These are phyloP conservation scores for Candida sanyaensis DNA, from an alignment of 1,139 yeast genomes.

Conservation along the genomic window DNA sequence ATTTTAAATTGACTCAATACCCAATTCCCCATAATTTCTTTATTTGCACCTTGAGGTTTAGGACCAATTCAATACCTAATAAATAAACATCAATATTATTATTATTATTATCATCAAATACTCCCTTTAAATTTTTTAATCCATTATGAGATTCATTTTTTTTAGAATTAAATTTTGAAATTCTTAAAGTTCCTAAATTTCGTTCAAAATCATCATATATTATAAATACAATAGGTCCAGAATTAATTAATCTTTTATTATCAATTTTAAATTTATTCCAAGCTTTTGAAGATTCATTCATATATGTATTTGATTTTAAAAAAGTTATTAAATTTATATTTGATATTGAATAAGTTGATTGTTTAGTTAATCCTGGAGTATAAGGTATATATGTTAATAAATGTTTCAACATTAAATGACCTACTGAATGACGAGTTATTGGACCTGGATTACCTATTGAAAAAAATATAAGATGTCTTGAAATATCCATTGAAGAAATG, in stretches of 20 bases:
- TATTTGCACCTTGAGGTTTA: conserved; percentile 35
- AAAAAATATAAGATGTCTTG: conserved; percentile 24
- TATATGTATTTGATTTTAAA: conserved; percentile 40
- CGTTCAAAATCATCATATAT: conserved; percentile 45
- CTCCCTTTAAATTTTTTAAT: conserved; percentile 25
- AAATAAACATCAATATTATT: conserved; percentile 23
- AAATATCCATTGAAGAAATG: not conserved
- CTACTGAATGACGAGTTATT: conserved; percentile 40
- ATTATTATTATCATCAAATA: not conserved
- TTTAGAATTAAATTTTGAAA: conserved; percentile 24
- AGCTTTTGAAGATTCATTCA: conserved; percentile 43
- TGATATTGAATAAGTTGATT: conserved; percentile 27
- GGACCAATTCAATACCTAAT: conserved; percentile 48
- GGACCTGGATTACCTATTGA: conserved; percentile 50
- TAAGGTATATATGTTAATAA: conserved; percentile 13
- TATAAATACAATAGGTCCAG: conserved; percentile 22
- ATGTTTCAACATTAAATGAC: conserved; percentile 36
- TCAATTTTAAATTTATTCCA: conserved; percentile 25
- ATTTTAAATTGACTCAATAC: conserved; percentile 33
- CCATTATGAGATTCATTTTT: conserved; percentile 48
- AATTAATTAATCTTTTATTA: conserved; percentile 17
- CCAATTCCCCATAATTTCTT: conserved; percentile 42
- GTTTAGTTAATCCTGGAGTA: conserved; percentile 17
- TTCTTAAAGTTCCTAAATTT: conserved; percentile 28
- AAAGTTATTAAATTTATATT: conserved; percentile 22